Percentiles rank a stretch among this genome's conserved stretches.
These are phyloP conservation scores for Maudiozyma saulgeensis DNA, from an alignment of 805 yeast genomes.

Conservation along the genomic window DNA sequence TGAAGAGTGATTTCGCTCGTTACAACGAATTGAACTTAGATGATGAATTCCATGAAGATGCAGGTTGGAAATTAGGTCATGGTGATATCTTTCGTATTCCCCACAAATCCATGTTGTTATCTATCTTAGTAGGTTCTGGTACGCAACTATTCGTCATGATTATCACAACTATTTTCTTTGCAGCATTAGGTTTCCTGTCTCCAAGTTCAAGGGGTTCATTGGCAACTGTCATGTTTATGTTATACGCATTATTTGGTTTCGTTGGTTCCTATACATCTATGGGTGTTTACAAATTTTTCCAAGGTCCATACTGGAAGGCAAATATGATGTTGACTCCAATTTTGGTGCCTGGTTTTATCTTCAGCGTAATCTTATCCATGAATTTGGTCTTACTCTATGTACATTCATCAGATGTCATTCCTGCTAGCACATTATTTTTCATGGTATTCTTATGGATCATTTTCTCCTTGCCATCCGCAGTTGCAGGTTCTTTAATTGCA, in stretches of 20 bases:
- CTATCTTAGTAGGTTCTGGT: constrained; percentile 84
- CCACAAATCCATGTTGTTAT: constrained; percentile 52
- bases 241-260: constrained; percentile 72
- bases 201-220: constrained; percentile 94
- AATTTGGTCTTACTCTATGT: constrained; percentile 75
- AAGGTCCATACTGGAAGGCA: constrained; percentile 84
- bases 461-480: constrained; percentile 75
- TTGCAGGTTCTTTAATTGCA: constrained; percentile 73
- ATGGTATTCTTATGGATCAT: constrained; percentile 77
- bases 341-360: constrained; percentile 73
- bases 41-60: constrained; percentile 80
- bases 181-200: constrained; percentile 79
- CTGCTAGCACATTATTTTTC: constrained; percentile 79
- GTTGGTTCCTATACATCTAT: constrained; percentile 86
- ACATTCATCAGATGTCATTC: constrained; percentile 89
- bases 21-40: constrained; percentile 86
- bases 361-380: constrained; percentile 53
- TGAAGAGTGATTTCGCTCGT: constrained; percentile 74
- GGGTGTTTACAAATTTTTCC: constrained; percentile 74
- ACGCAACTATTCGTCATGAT: constrained; percentile 73
- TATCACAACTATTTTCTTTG: constrained; percentile 63
- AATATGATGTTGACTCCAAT: constrained; percentile 77
- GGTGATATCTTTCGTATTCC: constrained; percentile 95
- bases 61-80: constrained; percentile 94
- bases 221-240: constrained; percentile 77